These are phyloP conservation scores for Russula sp. DNA, from an alignment of 768 basidiomycete species.

Conservation along the genomic window DNA sequence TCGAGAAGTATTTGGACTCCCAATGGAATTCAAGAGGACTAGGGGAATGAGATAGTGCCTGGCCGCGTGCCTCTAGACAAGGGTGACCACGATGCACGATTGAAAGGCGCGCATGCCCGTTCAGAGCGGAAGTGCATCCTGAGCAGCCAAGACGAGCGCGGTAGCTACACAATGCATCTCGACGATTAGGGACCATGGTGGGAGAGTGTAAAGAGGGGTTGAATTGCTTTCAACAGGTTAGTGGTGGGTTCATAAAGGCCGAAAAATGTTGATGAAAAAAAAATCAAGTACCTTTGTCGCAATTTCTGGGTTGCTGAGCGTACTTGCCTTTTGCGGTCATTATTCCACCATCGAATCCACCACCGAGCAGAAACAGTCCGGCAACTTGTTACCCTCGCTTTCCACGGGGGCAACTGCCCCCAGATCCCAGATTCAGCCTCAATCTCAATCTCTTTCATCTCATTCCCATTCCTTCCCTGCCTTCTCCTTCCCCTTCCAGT, in stretches of 20 bases:
- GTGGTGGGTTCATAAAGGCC: conserved; percentile 17
- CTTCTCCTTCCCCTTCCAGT: background rate
- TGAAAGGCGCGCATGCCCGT: conserved; percentile 2
- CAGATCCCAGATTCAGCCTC: conserved; percentile 11
- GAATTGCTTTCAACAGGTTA: background rate
- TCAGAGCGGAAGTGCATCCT: background rate
- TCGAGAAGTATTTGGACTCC: background rate
- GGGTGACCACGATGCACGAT: background rate
- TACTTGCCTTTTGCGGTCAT: conserved; percentile 9
- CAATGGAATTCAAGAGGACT: conserved; percentile 12
- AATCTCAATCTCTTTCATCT: background rate
- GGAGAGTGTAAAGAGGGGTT: conserved; percentile 6
- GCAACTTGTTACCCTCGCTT: background rate
- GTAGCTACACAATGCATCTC: background rate
- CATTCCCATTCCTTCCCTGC: background rate
- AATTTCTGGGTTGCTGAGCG: background rate
- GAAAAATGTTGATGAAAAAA: conserved; percentile 23
- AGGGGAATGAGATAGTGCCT: background rate
- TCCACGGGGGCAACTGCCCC: conserved; percentile 1
- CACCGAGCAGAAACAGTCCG: background rate
- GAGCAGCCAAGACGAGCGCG: background rate
- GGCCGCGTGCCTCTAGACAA: conserved; percentile 7
- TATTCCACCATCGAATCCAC: conserved; percentile 7
- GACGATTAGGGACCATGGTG: conserved; percentile 4
- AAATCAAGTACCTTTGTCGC: conserved; percentile 20